Evolutionary conservation across 768 basidiomycete species (phyloP).

Genomic region (Postia placenta): DNA sequence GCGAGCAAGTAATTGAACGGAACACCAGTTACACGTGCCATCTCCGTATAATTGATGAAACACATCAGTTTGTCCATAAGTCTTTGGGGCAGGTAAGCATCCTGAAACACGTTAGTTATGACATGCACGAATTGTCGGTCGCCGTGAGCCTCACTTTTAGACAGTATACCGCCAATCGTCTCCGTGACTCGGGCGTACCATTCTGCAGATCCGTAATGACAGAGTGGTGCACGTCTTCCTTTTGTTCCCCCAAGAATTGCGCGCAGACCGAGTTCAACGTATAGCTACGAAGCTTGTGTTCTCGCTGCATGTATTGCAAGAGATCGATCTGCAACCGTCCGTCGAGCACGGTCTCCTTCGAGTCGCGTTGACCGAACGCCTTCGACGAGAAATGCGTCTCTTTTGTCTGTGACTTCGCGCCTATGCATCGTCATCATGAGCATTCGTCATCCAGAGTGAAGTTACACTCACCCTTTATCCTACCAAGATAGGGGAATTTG

Average conservation of each 20-base stretch:
- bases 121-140: not conserved
- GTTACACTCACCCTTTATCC: constrained; percentile 56
- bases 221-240: constrained; percentile 98
- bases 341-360: constrained; percentile 86
- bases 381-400: constrained; percentile 97
- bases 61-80: constrained; percentile 98
- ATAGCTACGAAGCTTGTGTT: constrained; percentile 95
- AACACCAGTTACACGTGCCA: constrained; percentile 99
- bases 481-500: constrained; percentile 23
- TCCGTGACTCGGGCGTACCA: constrained; percentile 86
- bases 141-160: constrained; percentile 58
- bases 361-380: constrained; percentile 95
- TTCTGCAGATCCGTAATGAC: constrained; percentile 98
- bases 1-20: constrained; percentile 95
- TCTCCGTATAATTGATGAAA: constrained; percentile 96
- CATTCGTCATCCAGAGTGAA: not conserved
- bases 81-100: constrained; percentile 96
- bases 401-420: constrained; percentile 71
- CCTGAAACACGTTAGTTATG: no score
- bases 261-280: constrained; percentile 98
- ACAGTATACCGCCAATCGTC: constrained; percentile 95
- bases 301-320: constrained; percentile 96
- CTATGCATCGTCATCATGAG: no score
- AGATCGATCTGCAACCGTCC: constrained; percentile 94
- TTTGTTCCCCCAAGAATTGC: constrained; percentile 96